Conservation (phyloP, 805 yeast genomes). For the Schwanniomyces vanrijiae region DNA sequence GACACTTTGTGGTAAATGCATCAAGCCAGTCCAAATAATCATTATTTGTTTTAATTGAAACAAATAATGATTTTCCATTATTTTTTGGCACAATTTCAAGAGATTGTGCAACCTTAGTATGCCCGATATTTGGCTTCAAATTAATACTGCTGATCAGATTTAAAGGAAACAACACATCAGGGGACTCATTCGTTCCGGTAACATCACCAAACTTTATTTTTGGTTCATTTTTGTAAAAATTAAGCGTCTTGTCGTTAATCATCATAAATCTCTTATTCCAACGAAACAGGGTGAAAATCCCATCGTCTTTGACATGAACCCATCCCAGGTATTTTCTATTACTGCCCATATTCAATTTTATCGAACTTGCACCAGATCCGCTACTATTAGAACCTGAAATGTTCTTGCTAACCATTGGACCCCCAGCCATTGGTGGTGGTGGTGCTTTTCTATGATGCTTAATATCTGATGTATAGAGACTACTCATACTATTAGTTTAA, state of each 20-base stretch:
- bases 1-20: constrained; percentile 76
- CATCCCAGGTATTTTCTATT: constrained; percentile 63
- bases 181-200: constrained; percentile 10
- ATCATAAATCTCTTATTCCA: constrained; percentile 91
- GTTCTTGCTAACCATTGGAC: neutral
- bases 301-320: constrained; percentile 92
- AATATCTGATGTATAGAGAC: constrained; percentile 41
- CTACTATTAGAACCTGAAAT: neutral
- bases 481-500: constrained; percentile 24
- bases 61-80: constrained; percentile 60
- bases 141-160: constrained; percentile 42
- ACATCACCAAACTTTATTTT: constrained; percentile 31
- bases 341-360: constrained; percentile 17
- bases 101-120: constrained; percentile 50
- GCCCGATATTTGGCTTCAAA: constrained; percentile 57
- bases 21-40: constrained; percentile 91
- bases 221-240: constrained; percentile 70
- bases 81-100: constrained; percentile 70
- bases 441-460: constrained; percentile 45
- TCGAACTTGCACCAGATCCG: constrained; percentile 2
- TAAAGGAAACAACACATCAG: constrained; percentile 40
- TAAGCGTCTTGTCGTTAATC: constrained; percentile 70
- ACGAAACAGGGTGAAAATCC: constrained; percentile 73
- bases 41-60: constrained; percentile 73
- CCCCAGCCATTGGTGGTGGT: constrained; percentile 34